phyloP scores from a whole-genome alignment of 163 green algal genomes.

The Coccomyxa subellipsoidea region DNA sequence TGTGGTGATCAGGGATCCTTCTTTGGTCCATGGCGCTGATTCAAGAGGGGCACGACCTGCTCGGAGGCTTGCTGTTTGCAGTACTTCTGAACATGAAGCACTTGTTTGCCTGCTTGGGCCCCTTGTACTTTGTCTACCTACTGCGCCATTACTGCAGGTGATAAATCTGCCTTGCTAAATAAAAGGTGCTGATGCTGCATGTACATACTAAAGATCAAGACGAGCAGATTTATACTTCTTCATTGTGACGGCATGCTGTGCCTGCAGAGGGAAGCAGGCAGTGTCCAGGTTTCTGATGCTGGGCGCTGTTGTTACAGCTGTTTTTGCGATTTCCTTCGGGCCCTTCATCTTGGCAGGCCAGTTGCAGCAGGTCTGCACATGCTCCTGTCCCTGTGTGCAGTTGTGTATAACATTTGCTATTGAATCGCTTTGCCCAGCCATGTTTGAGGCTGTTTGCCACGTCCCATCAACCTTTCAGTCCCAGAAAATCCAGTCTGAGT shows the following conservation, averaged over 20 bases:
- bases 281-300: constrained; percentile 28
- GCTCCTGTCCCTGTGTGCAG: no score
- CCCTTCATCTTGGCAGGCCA: constrained; percentile 72
- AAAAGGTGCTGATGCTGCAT: not conserved
- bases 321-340: constrained; percentile 61
- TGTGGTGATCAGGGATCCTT: constrained; percentile 39
- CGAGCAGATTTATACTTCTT: not conserved
- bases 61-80: constrained; percentile 27
- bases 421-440: no score
- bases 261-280: not conserved
- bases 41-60: constrained; percentile 41
- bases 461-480: no score
- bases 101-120: constrained; percentile 84
- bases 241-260: not conserved
- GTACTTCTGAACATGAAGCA: constrained; percentile 77
- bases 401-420: no score
- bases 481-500: no score
- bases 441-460: no score
- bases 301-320: constrained; percentile 38
- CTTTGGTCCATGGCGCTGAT: constrained; percentile 67
- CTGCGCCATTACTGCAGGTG: constrained; percentile 64
- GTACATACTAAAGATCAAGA: not conserved
- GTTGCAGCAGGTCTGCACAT: constrained; percentile 46
- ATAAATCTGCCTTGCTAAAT: not conserved
- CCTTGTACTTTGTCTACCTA: constrained; percentile 81